Percentiles rank a stretch among this genome's conserved stretches.
These are phyloP conservation scores for Zygosaccharomyces siamensis DNA, from an alignment of 805 yeast genomes.

Conservation along the genomic window DNA sequence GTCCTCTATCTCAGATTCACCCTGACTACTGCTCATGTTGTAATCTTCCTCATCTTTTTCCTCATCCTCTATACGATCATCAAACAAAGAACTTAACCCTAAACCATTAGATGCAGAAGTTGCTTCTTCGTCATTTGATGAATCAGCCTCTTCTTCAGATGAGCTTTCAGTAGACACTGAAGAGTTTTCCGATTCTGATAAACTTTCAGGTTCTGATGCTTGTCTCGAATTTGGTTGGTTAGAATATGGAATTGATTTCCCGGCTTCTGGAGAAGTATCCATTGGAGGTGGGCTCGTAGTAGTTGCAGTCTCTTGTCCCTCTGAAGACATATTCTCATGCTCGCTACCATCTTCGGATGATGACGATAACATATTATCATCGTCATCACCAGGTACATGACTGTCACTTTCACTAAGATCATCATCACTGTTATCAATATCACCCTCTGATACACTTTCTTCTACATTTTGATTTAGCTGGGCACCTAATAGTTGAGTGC, in stretches of 20 bases:
- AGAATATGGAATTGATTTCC: constrained; percentile 4
- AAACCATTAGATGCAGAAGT: constrained; percentile 11
- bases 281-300: constrained; percentile 4
- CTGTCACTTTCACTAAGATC: constrained; percentile 9
- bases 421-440: constrained; percentile 14
- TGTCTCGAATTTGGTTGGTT: background rate
- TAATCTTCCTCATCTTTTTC: constrained; percentile 23
- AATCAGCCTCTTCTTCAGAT: constrained; percentile 9
- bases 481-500: constrained; percentile 84
- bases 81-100: constrained; percentile 23
- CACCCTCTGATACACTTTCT: constrained; percentile 14
- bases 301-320: constrained; percentile 30
- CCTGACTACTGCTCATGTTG: constrained; percentile 16
- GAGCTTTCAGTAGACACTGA: constrained; percentile 25
- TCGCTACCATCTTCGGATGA: constrained; percentile 14
- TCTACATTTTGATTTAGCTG: constrained; percentile 49
- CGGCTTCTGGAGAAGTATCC: constrained; percentile 13
- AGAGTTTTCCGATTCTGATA: constrained; percentile 9
- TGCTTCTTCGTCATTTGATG: constrained; percentile 14
- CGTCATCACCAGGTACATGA: constrained; percentile 5
- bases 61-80: constrained; percentile 5
- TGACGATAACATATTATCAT: constrained; percentile 13
- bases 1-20: constrained; percentile 33
- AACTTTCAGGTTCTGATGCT: constrained; percentile 9
- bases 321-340: constrained; percentile 10